Conservation (phyloP, 495 filamentous ascomycete species). For the Pyrenopolyporus hunteri region DNA sequence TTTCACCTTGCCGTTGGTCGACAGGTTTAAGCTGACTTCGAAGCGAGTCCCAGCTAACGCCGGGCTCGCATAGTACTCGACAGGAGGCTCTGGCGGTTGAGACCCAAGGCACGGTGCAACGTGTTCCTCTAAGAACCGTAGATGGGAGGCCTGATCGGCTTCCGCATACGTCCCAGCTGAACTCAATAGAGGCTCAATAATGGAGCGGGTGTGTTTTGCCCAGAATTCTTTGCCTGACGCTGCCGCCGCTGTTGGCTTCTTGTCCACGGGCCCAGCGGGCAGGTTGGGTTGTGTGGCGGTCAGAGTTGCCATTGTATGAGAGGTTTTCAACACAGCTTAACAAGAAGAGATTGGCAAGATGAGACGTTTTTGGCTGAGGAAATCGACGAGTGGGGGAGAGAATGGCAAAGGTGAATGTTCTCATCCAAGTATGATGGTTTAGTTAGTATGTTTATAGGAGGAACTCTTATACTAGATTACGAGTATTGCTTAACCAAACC, state of each 20-base stretch:
- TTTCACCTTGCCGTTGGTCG: conserved; percentile 1
- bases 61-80: background rate
- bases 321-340: background rate
- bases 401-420: too few relatives aligned
- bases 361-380: too few relatives aligned
- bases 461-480: too few relatives aligned
- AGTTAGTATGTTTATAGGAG: too few relatives aligned
- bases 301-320: background rate
- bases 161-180: conserved; percentile 4
- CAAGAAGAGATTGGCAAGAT: background rate
- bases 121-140: conserved; percentile 11
- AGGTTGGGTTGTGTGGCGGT: background rate
- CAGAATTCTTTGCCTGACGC: background rate
- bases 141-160: conserved; percentile 4
- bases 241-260: background rate
- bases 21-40: conserved; percentile 5
- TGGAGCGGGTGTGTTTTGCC: conserved; percentile 4
- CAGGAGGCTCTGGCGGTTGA: background rate
- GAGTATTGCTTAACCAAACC: too few relatives aligned
- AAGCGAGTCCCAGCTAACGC: conserved; percentile 1
- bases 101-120: conserved; percentile 2
- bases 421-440: too few relatives aligned
- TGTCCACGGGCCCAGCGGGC: background rate
- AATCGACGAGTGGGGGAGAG: too few relatives aligned
- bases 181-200: background rate